A percentile compares a stretch with the other conserved stretches of the same genome.
Conservation (phyloP, 257 asterid genomes). For the Echium plantagineum region DNA sequence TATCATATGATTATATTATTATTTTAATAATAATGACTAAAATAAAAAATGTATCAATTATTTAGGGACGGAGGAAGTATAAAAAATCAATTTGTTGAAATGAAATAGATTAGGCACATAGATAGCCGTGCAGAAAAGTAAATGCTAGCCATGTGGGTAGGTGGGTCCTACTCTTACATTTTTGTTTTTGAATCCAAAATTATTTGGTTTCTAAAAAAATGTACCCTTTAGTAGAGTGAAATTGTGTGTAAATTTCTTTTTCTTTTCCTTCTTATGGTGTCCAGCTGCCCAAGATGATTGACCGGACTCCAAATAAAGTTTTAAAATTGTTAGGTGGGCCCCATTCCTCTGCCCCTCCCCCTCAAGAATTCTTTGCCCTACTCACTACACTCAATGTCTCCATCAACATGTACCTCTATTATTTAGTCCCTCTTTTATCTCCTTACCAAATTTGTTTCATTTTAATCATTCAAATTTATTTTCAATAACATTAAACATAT, state of each 20-base stretch:
- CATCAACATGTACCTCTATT: neutral
- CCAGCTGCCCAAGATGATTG: neutral
- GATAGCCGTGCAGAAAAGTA: neutral
- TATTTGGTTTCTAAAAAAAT: neutral
- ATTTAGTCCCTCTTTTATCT: neutral
- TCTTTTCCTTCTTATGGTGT: neutral
- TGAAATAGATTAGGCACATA: slow-evolving; percentile 2
- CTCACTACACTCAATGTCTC: neutral
- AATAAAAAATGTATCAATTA: too few relatives aligned
- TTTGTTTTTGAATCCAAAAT: neutral
- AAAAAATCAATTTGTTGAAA: too few relatives aligned
- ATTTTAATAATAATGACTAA: too few relatives aligned
- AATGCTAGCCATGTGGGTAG: neutral
- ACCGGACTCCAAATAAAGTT: neutral
- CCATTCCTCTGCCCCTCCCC: neutral
- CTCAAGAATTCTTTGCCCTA: neutral
- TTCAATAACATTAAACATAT: too few relatives aligned
- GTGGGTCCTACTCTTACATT: neutral
- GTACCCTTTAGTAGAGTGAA: neutral
- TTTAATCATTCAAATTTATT: too few relatives aligned
- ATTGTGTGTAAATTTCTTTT: too few relatives aligned
- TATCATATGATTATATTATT: too few relatives aligned
- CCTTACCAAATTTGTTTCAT: too few relatives aligned
- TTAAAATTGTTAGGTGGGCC: neutral
- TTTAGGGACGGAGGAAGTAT: too few relatives aligned